Evolutionary conservation across 768 basidiomycete species (phyloP), one percentile per base, ranked within the genome.

Genomic region (Mycena epipterygia): DNA sequence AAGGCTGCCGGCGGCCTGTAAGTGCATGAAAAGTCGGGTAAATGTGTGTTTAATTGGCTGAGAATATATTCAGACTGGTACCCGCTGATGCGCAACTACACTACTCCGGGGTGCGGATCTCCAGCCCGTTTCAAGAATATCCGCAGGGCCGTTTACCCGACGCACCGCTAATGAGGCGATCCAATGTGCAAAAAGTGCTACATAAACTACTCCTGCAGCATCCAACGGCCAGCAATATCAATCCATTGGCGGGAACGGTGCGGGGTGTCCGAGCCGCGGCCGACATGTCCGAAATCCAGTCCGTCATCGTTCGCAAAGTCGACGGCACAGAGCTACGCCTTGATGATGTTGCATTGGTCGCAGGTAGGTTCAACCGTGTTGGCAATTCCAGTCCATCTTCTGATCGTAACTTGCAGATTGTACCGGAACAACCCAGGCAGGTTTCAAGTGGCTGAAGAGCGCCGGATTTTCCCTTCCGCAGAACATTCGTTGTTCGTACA

Each of bases 101-200:
- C 63, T 68, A 73, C 33, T 67, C 72, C 37, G 75, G 76, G n/a
- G 44, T 71, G 23, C 58, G 52, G 21, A 23, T 70, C 29, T 64
- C 53, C 9, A 30, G 68, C 5, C 66, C 75, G 32, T 65, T 67
- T 23, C 39, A 68, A 30, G 64, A 64, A 16, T 63, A 66, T 42
- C 53, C 61, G 17, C 21, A 46, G 29, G 70, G 67, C 56, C 55
- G 56, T 55, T 49, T 70, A 44, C 72, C 72, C 6, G 62, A 70
- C 35, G 73, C 64, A 19, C 48, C 76, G 42, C 62, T 59, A 42
- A 52, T 73, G 27, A 70, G 68, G 5, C 72, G 78, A 16, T 67
- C 76, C 30, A 35, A 52, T 12, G 66, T 71, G 21, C 77, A 80
- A 62, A 78, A 74, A 13, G 67, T 74, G 4, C 56, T 80, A 16